Conservation (phyloP, 78 protist species). For the Isochrysis galbana region DNA sequence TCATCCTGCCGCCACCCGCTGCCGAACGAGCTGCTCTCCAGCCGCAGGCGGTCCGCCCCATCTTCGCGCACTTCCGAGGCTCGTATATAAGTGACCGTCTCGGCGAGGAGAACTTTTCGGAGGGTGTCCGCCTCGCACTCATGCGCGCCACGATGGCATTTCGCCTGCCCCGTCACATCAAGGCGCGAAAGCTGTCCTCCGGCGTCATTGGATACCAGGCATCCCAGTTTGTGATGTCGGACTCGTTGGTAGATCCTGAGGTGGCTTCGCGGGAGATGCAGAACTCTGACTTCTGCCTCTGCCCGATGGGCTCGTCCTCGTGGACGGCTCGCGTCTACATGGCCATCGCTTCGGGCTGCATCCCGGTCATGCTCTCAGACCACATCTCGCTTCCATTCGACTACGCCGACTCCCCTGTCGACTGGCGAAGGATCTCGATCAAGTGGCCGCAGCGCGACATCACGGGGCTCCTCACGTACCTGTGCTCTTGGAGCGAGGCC, state of each 20-base stretch:
- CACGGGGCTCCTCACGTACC: background rate
- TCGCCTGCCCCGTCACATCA: background rate
- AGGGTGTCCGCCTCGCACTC: background rate
- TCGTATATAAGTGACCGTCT: background rate
- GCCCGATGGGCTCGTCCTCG: background rate
- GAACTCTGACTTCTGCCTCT: background rate
- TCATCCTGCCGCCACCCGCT: background rate
- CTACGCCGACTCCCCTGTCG: background rate
- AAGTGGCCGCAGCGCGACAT: background rate
- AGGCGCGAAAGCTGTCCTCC: background rate
- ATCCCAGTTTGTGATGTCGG: background rate
- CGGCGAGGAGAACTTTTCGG: background rate
- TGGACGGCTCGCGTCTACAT: background rate
- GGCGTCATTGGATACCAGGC: background rate
- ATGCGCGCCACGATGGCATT: background rate
- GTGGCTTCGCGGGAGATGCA: background rate
- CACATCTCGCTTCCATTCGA: background rate
- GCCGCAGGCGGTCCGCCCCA: background rate
- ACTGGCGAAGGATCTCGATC: background rate
- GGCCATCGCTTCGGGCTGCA: background rate
- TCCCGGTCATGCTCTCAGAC: background rate
- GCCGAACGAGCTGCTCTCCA: background rate
- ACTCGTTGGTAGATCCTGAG: background rate
- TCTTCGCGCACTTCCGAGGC: background rate
- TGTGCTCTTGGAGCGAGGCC: background rate